A percentile compares a stretch with the other conserved stretches of the same genome.
Conservation (phyloP, 2,329 filamentous ascomycete genomes). For the Aspergillus quadricinctus region DNA sequence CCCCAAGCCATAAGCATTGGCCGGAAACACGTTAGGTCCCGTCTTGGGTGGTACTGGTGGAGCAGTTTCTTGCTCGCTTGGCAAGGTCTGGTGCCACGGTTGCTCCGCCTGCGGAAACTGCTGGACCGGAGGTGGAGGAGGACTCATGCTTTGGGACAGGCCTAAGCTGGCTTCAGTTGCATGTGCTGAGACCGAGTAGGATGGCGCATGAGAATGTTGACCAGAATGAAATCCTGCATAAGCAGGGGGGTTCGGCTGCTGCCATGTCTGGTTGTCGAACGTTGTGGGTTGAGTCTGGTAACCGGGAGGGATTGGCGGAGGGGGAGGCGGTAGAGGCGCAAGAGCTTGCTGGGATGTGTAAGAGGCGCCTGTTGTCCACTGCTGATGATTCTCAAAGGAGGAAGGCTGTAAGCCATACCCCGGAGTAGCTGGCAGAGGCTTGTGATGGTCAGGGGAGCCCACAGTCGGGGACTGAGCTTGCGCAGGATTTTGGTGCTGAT, state of each 20-base stretch:
- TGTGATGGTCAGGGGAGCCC: conserved; percentile 15
- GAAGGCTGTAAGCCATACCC: conserved; percentile 12
- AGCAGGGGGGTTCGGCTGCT: conserved; percentile 22
- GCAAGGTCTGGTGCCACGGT: conserved; percentile 8
- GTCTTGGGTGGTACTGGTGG: conserved; percentile 22
- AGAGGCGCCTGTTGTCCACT: conserved; percentile 19
- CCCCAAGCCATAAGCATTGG: conserved; percentile 37
- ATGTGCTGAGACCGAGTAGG: background rate
- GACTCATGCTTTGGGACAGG: background rate
- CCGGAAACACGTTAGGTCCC: conserved; percentile 14
- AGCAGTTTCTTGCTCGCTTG: conserved; percentile 8
- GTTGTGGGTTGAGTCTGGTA: conserved; percentile 32
- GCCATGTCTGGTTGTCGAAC: conserved; percentile 20
- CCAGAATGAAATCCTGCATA: conserved; percentile 28
- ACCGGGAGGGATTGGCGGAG: conserved; percentile 36
- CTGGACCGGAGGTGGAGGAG: background rate
- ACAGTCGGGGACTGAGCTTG: conserved; percentile 15
- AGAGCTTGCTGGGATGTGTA: conserved; percentile 20
- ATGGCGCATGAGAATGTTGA: conserved; percentile 6
- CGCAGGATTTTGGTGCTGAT: conserved; percentile 12
- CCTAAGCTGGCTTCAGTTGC: background rate
- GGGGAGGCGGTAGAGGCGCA: conserved; percentile 23
- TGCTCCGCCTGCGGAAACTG: conserved; percentile 7
- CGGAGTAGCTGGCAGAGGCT: conserved; percentile 15
- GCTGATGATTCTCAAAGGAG: conserved; percentile 10